Conservation (phyloP, 2,329 filamentous ascomycete genomes). For the Aureobasidium sp. region DNA sequence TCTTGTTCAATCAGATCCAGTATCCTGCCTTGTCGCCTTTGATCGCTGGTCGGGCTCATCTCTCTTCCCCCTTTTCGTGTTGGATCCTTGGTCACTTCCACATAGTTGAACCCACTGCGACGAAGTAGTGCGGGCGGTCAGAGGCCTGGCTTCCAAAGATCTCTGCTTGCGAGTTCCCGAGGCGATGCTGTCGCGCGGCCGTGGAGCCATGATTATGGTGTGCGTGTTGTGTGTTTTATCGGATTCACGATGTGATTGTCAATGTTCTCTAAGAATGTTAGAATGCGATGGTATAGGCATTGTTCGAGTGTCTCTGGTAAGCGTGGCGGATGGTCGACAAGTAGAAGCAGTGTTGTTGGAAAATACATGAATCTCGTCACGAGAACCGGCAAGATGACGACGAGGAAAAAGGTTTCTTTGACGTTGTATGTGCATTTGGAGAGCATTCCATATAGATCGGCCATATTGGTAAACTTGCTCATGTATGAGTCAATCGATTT, state of each 20-base stretch:
- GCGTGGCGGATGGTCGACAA: too few relatives aligned
- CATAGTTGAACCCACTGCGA: constrained; percentile 38
- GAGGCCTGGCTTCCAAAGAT: constrained; percentile 33
- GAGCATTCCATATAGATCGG: too few relatives aligned
- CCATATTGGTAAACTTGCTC: too few relatives aligned
- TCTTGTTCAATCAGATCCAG: constrained; percentile 2
- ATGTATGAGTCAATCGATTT: background rate
- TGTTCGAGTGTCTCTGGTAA: background rate
- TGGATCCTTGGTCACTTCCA: too few relatives aligned
- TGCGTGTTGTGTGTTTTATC: constrained; percentile 34
- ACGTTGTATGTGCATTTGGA: too few relatives aligned
- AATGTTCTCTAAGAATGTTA: background rate
- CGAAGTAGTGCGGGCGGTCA: constrained; percentile 25
- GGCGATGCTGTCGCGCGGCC: constrained; percentile 37
- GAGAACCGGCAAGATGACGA: background rate
- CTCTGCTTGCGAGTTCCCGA: constrained; percentile 35
- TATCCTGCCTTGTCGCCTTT: background rate
- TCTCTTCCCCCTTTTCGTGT: constrained; percentile 23
- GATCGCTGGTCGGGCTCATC: background rate
- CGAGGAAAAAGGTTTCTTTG: too few relatives aligned
- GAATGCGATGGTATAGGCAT: background rate
- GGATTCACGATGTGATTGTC: constrained; percentile 1
- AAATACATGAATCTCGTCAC: background rate
- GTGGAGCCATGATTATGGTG: constrained; percentile 43
- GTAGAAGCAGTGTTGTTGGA: background rate